Evolutionary conservation across 108 stramenopile species (phyloP), one percentile per base, ranked within the genome.

Genomic region (Nannochloropsis salina): DNA sequence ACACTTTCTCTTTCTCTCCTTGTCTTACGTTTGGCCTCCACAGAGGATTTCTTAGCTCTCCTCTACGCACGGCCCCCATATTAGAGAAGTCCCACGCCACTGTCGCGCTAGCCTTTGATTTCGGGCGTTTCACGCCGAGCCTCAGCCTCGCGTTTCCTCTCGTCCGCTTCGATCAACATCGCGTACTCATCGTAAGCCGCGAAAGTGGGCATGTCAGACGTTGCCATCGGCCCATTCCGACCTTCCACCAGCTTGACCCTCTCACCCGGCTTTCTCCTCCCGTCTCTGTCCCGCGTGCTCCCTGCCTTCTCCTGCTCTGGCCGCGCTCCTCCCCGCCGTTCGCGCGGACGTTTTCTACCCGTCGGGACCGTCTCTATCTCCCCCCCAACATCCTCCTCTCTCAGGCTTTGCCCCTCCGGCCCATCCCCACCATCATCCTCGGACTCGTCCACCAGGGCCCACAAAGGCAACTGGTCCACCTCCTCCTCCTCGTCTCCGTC

Each of bases 401-500:
- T 42, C 41, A 74, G 84, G 31, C 47, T 45, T 42, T 61, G 18
- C 20, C 84, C 84, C 31, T 80, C 80, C 5, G 42, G 80, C 3
- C 86, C 88, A 15, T 91, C 85, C 1, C 84, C 88, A 15, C 85
- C 86, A 18, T 89, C 84, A 6, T 43, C 86, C 0, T 86, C 85
- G 1, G 86, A 81, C 15, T 86, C 83, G 1, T 86, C 82, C 12
- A 86, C 84, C 45, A 40, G 18, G 40, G 6, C 41, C n/a, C 31
- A 20, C 8, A 83, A 61, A 31, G 44, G 79, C 83, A 43, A 80
- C n/a, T 4, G n/a, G 82, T n/a, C 83, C 47, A 43, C 84, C 42
- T 44, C 82, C n/a, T 41, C 87, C 31, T 80, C 83, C 8, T 22
- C 61, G 51, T 90, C 88, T 6, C 47, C 81, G 15, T 74, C 85